Evolutionary conservation across 108 stramenopile species (phyloP).

Genomic region (Conticribra guillardii): DNA sequence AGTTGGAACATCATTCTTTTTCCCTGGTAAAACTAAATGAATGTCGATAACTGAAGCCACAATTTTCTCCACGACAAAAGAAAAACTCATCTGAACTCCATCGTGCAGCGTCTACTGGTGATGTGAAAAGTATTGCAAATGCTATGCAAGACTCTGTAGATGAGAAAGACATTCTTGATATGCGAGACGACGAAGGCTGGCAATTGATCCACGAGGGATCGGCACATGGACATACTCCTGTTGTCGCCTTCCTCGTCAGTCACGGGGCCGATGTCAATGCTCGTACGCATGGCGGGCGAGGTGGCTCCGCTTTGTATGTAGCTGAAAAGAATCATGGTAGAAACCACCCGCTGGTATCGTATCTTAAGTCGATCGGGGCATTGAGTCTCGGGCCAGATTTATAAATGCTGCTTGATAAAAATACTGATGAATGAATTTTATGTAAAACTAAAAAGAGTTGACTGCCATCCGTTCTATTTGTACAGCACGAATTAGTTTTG

Average conservation of each 20-base stretch:
- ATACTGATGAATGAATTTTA: too few species aligned
- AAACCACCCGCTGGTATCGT: constrained; percentile 36
- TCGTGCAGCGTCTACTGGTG: constrained; percentile 19
- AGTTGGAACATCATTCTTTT: too few species aligned
- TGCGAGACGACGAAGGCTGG: constrained; percentile 63
- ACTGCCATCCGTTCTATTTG: too few species aligned
- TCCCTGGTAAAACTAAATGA: too few species aligned
- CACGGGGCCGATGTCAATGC: constrained; percentile 61
- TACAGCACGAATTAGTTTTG: too few species aligned
- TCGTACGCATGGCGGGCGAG: constrained; percentile 29
- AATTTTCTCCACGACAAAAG: constrained; percentile 20
- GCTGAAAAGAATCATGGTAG: constrained; percentile 36
- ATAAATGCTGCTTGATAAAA: not conserved
- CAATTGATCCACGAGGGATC: constrained; percentile 63
- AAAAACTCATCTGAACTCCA: constrained; percentile 21
- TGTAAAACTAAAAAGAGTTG: too few species aligned
- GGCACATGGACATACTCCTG: constrained; percentile 57
- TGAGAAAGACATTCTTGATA: constrained; percentile 9
- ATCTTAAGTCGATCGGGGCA: constrained; percentile 50
- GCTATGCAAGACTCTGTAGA: constrained; percentile 7
- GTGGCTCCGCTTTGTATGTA: constrained; percentile 32
- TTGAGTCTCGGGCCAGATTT: constrained; percentile 40
- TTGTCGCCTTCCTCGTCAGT: constrained; percentile 46
- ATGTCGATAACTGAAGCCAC: too few species aligned
- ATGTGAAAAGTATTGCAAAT: constrained; percentile 13